Percentiles rank a stretch among this genome's conserved stretches.
Conservation (phyloP, 768 basidiomycete species). For the Gelatoporia subvermispora region DNA sequence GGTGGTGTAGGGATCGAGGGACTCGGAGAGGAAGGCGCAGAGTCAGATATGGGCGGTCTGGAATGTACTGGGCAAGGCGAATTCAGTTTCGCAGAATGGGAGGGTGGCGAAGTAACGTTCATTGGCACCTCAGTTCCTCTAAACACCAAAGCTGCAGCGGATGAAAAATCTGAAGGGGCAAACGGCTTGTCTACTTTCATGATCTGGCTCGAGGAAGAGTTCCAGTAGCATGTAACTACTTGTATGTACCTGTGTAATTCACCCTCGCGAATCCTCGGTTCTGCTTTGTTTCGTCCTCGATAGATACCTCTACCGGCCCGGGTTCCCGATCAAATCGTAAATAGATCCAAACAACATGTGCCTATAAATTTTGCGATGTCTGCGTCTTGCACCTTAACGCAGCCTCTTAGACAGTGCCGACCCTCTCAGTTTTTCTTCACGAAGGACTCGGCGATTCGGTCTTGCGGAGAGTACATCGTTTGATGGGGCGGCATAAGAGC, state of each 20-base stretch:
- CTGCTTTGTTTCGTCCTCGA: neutral
- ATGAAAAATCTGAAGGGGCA: conserved; percentile 29
- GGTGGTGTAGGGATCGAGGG: conserved; percentile 69
- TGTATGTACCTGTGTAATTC: neutral
- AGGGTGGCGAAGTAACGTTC: conserved; percentile 74
- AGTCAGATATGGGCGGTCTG: conserved; percentile 65
- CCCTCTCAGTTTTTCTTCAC: conserved; percentile 34
- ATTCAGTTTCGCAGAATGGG: conserved; percentile 80
- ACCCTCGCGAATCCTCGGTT: neutral
- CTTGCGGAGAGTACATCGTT: conserved; percentile 49
- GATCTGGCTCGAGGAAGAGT: conserved; percentile 45
- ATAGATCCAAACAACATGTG: conserved; percentile 10
- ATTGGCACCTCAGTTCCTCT: conserved; percentile 50
- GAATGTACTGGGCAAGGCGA: conserved; percentile 54
- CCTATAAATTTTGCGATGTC: conserved; percentile 10
- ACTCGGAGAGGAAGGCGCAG: conserved; percentile 60
- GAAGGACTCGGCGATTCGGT: conserved; percentile 65
- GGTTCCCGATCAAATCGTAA: conserved; percentile 1
- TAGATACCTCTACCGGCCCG: neutral
- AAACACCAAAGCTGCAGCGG: conserved; percentile 19
- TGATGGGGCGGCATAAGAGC: conserved; percentile 56
- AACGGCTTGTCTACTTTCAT: conserved; percentile 40
- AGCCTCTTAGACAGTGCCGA: conserved; percentile 74
- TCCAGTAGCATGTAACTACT: conserved; percentile 27
- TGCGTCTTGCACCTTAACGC: conserved; percentile 33